Evolutionary conservation across 345 rosid species (phyloP).

Genomic region (Euphorbia peplus): DNA sequence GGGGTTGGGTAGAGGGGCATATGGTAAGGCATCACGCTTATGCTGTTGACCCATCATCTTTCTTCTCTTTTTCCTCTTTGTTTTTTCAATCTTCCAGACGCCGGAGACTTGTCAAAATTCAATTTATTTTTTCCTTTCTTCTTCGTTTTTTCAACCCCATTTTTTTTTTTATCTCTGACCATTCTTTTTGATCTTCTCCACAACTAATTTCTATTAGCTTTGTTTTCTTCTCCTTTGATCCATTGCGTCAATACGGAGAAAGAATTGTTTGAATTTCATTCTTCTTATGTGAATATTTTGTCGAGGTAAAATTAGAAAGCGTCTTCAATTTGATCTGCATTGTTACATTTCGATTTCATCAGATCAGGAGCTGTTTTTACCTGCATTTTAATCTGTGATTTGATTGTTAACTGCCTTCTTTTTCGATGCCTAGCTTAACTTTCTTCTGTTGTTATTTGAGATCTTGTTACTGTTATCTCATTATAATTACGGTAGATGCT

Average conservation of each 20-base stretch:
- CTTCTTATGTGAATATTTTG: background rate
- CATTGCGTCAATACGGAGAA: background rate
- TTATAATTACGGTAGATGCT: background rate
- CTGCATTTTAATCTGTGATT: background rate
- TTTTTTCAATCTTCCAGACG: conserved; percentile 14
- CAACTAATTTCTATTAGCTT: background rate
- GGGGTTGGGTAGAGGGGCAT: too few species aligned
- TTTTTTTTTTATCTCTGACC: background rate
- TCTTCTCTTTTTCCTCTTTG: conserved; percentile 5
- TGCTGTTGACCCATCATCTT: conserved; percentile 32
- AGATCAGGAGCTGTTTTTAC: background rate
- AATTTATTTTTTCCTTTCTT: background rate
- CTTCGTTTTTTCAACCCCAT: background rate
- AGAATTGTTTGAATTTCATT: background rate
- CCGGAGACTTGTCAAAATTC: conserved; percentile 15
- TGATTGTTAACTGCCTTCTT: background rate
- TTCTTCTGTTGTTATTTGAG: background rate
- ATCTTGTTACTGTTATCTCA: background rate
- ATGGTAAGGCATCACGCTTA: conserved; percentile 28
- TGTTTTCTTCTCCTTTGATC: background rate
- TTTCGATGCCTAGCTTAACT: background rate
- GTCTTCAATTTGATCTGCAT: background rate
- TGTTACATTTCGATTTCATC: conserved; percentile 3
- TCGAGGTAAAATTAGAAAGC: background rate
- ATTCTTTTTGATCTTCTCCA: background rate